Percentiles rank a stretch among this genome's conserved stretches.
Evolutionary conservation across 495 filamentous ascomycete species (phyloP).

Genomic region (Annulohypoxylon bovei): DNA sequence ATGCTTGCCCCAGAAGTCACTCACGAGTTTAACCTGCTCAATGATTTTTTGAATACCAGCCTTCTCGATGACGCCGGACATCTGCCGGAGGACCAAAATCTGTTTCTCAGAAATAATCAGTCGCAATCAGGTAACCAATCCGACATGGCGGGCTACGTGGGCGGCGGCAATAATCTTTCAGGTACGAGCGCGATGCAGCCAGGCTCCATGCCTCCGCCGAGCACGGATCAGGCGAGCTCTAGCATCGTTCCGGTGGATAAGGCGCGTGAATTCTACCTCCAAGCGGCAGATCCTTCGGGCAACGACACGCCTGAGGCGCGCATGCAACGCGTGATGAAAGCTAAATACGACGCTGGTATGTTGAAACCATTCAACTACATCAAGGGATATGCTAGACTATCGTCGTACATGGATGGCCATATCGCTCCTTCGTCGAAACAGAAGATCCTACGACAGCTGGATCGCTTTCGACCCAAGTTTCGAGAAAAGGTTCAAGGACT

Average conservation of each 20-base stretch:
- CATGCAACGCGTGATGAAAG: slow-evolving; percentile 92
- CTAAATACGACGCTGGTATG: slow-evolving; percentile 94
- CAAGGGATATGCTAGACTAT: slow-evolving; percentile 89
- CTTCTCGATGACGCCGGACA: slow-evolving; percentile 80
- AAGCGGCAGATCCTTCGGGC: slow-evolving; percentile 92
- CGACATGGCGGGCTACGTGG: slow-evolving; percentile 47
- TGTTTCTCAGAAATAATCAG: slow-evolving; percentile 49
- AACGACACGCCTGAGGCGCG: slow-evolving; percentile 92
- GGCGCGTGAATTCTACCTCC: slow-evolving; percentile 94
- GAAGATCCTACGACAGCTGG: slow-evolving; percentile 88
- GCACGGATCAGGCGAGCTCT: slow-evolving; percentile 61
- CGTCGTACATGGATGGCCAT: slow-evolving; percentile 88
- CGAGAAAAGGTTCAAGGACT: slow-evolving; percentile 91
- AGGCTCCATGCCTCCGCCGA: slow-evolving; percentile 58
- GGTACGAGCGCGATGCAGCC: slow-evolving; percentile 52
- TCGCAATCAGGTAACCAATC: slow-evolving; percentile 45
- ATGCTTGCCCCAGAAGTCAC: slow-evolving; percentile 96
- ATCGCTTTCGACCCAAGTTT: slow-evolving; percentile 94
- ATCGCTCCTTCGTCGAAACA: slow-evolving; percentile 80
- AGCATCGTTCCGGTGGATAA: slow-evolving; percentile 77
- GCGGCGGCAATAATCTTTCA: slow-evolving; percentile 52
- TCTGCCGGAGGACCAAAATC: slow-evolving; percentile 67
- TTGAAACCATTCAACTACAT: slow-evolving; percentile 98
- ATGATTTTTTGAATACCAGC: slow-evolving; percentile 92
- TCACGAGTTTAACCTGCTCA: slow-evolving; percentile 94